These are phyloP conservation scores for Auricularia cornea DNA, from an alignment of 768 basidiomycete genomes.

Conservation along the genomic window DNA sequence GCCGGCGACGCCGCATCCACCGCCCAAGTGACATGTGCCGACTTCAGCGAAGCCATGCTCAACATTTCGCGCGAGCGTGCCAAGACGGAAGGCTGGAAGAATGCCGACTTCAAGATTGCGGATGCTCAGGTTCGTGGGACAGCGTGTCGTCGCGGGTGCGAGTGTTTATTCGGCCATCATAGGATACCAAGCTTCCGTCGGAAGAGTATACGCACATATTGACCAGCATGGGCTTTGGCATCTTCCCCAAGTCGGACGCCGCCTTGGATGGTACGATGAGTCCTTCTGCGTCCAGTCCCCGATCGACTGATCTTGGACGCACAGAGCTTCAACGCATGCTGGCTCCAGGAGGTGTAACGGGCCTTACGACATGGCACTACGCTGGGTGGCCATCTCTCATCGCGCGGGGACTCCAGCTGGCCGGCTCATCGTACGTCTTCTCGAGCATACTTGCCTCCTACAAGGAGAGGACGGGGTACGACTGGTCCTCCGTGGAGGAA, in stretches of 20 bases:
- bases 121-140: background rate
- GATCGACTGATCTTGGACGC: background rate
- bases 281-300: background rate
- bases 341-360: background rate
- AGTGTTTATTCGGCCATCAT: background rate
- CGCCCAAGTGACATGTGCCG: background rate
- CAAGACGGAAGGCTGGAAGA: background rate
- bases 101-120: background rate
- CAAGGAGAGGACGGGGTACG: background rate
- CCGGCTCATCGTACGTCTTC: background rate
- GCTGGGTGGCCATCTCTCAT: background rate
- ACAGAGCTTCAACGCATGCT: background rate
- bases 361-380: background rate
- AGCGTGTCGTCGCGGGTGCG: too few species aligned
- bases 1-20: background rate
- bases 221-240: background rate
- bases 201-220: background rate
- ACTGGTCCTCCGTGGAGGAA: background rate
- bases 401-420: background rate
- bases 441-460: background rate
- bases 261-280: background rate
- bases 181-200: background rate
- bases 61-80: background rate
- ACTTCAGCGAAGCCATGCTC: background rate
- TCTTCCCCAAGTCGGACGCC: background rate